Percentiles rank a stretch among this genome's conserved stretches.
Conservation (phyloP, 129 eudicot species). For the Chrysanthemum lavandulifolium region DNA sequence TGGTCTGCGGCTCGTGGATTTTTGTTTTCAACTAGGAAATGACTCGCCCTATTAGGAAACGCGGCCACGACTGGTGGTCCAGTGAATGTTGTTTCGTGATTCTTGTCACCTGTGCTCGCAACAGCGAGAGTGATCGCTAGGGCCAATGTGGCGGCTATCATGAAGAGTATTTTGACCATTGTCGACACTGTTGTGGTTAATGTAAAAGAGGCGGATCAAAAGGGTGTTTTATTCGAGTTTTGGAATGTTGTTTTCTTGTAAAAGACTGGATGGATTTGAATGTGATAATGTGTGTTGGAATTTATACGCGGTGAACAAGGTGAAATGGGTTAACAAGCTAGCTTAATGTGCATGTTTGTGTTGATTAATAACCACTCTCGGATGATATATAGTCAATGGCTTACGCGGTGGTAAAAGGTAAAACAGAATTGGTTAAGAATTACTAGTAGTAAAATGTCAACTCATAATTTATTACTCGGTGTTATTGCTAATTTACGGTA, state of each 20-base stretch:
- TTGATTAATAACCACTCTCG: too few relatives aligned
- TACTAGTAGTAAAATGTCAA: too few relatives aligned
- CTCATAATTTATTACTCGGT: too few relatives aligned
- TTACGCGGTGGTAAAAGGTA: too few relatives aligned
- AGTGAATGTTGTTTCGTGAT: not conserved
- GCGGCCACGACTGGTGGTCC: not conserved
- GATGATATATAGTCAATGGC: too few relatives aligned
- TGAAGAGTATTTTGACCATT: slow-evolving; percentile 28
- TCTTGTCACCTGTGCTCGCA: not conserved
- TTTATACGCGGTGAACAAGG: slow-evolving; percentile 22
- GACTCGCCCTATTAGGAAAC: slow-evolving; percentile 39
- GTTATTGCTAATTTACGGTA: too few relatives aligned
- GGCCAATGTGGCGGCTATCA: slow-evolving; percentile 38
- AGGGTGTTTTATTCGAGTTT: not conserved
- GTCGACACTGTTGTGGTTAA: slow-evolving; percentile 21
- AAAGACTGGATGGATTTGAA: not conserved
- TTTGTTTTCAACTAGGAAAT: slow-evolving; percentile 43
- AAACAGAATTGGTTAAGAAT: too few relatives aligned
- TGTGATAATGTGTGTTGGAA: not conserved
- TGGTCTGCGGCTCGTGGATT: slow-evolving; percentile 58
- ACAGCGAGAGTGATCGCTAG: slow-evolving; percentile 40
- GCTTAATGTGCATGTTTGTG: too few relatives aligned
- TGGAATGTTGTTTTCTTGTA: not conserved
- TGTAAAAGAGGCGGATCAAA: not conserved
- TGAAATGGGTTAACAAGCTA: not conserved